Evolutionary conservation across 2,329 filamentous ascomycete species (phyloP), one percentile per base, ranked within the genome.

Genomic region (Botrytis fragariae): DNA sequence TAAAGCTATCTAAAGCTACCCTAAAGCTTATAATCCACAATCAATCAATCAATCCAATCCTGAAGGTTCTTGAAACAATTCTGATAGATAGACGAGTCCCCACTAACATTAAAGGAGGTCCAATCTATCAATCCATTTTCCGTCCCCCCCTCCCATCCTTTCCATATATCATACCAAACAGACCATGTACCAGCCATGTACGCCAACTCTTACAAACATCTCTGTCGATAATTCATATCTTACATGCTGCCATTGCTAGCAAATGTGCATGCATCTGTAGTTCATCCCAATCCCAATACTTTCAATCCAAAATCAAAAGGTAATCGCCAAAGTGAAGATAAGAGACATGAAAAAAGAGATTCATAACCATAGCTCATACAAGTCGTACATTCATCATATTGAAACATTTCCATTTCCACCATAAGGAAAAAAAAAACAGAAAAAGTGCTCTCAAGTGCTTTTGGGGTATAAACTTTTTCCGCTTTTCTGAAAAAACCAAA

Each of bases 301-400:
- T 48, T 54, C 72, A 57, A 54, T 63, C n/a, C 16, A 42, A 51
- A 69, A 60, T 57, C 45, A 22, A 48, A 59, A 65, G 35, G 45
- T 10, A 57, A 57, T 70, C 39, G 48, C 60, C 37, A 39, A 42
- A 63, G n/a, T 39, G 64, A 74, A 51, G 64, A 51, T 71, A 72
- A 73, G 57, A 71, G 61, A 72, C 37, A 68, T 71, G 25, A 54
- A 72, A 71, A 76, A 76, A 76, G 78, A 79, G 75, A 75, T 63
- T 79, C 78, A 76, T 79, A 67, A 72, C 37, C 69, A 72, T 72
- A 78, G 77, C 76, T 76, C 78, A 76, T 79, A 79, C 76, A 79
- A 77, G 74, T 77, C 78, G 75, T 80, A 79, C 76, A 79, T 72
- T 79, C 77, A 74, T 78, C 45, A 68, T 68, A 79, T 78, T 75